Conservation (phyloP, 495 filamentous ascomycete species). For the Lichenothelia convexa region DNA sequence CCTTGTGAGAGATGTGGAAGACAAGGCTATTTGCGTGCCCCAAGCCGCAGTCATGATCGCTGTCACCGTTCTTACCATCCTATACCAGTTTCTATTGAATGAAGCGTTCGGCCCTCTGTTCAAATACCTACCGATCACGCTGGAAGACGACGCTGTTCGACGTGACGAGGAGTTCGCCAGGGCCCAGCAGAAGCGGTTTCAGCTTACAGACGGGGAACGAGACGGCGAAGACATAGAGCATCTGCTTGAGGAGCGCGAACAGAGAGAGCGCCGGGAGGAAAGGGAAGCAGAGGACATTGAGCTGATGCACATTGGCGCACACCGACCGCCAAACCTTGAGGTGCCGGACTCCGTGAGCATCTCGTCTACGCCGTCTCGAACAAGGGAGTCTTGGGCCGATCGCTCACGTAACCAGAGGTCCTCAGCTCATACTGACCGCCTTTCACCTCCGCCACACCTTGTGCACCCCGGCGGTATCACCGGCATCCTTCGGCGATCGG, state of each 20-base stretch:
- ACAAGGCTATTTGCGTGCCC: conserved; percentile 44
- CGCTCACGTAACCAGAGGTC: conserved; percentile 22
- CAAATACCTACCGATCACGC: conserved; percentile 78
- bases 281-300: conserved; percentile 37
- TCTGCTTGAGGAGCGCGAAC: conserved; percentile 23
- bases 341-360: neutral
- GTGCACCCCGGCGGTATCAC: neutral
- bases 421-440: conserved; percentile 21
- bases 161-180: conserved; percentile 77
- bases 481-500: conserved; percentile 13
- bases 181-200: conserved; percentile 39
- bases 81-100: conserved; percentile 72
- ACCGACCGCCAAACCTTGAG: conserved; percentile 4
- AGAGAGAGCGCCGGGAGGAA: conserved; percentile 21
- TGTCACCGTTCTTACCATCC: conserved; percentile 44
- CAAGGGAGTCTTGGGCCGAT: conserved; percentile 18
- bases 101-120: conserved; percentile 72
- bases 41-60: conserved; percentile 88
- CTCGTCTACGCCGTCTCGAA: neutral
- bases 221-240: conserved; percentile 28
- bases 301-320: conserved; percentile 2
- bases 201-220: conserved; percentile 32
- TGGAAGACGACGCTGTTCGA: conserved; percentile 83
- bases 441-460: conserved; percentile 17
- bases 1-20: conserved; percentile 46